Evolutionary conservation across 2,329 filamentous ascomycete species (phyloP).

Genomic region (Mycogone perniciosa): DNA sequence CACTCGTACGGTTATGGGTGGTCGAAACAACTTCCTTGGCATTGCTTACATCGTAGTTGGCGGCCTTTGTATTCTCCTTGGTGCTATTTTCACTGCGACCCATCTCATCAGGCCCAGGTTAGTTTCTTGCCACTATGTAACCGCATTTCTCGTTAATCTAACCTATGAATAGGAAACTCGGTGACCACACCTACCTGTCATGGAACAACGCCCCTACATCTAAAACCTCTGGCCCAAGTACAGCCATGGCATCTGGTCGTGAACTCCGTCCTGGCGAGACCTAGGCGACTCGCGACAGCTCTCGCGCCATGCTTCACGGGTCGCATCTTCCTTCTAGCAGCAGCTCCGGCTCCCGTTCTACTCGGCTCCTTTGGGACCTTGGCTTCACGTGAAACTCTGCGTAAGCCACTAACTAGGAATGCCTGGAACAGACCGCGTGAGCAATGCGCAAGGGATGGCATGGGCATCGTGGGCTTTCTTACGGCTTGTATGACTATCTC

Average conservation of each 20-base stretch:
- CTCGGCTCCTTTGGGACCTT: conserved; percentile 1
- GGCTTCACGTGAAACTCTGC: conserved; percentile 5
- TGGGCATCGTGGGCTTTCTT: not conserved
- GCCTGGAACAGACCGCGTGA: no score
- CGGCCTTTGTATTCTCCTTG: conserved; percentile 84
- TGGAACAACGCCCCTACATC: conserved; percentile 68
- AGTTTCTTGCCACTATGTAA: conserved; percentile 22
- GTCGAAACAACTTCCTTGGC: conserved; percentile 89
- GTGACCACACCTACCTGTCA: conserved; percentile 93
- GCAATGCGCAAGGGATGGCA: not conserved
- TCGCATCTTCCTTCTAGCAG: conserved; percentile 3
- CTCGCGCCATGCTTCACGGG: conserved; percentile 17
- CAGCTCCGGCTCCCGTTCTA: conserved; percentile 3
- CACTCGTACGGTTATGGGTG: conserved; percentile 87
- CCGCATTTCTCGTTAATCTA: not conserved
- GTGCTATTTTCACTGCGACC: conserved; percentile 79
- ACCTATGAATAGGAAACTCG: conserved; percentile 66
- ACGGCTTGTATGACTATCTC: no score
- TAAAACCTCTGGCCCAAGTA: conserved; percentile 35
- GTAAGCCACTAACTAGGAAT: not conserved
- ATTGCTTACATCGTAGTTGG: conserved; percentile 95
- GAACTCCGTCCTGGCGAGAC: conserved; percentile 42
- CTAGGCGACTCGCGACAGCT: conserved; percentile 30
- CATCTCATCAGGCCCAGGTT: conserved; percentile 88
- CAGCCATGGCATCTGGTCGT: conserved; percentile 49